Evolutionary conservation across 23 red algal genomes (phyloP), one percentile per base, ranked within the genome.

Genomic region (Gracilaria caudata): DNA sequence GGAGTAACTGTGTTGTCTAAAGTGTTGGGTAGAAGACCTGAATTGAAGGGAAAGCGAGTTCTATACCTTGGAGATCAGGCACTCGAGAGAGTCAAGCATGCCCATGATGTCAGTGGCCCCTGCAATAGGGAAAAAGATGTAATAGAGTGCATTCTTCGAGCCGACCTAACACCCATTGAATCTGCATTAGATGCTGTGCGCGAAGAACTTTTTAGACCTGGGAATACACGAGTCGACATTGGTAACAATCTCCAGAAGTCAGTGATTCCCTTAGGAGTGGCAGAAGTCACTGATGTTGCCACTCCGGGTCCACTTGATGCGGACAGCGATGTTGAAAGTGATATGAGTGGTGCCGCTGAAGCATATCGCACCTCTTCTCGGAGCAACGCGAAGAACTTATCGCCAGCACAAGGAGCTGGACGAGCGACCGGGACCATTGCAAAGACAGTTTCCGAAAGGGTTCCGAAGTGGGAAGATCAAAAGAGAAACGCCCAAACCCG

Each of bases 241-340:
- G 20, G 38, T 8, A 47, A 49, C 40, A 75, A 45, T 75, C 8
- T 26, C 3, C 70, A 49, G 7, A 75, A 49, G 37, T 47, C 70
- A 20, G 19, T 8, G 0, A 5, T 21, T 3, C 0, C 32, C 37
- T 41, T 37, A 13, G 65, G 45, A 32, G 82, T 43, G 23, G 82
- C 82, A 19, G 64, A 86, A 1, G 46, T 59, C 12, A 68, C 65
- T 32, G 82, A 86, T 86, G 82, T 86, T 14, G 82, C 82, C 17
- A 86, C 82, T 54, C 82, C 82, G 16, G 82, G 65, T 14, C 82
- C 65, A 30, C 64, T 86, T 3, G 82, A 86, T 59, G 47, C 47
- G 17, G 82, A 86, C 0, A 86, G 82, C 63, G 82, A 86, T 46
- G 82, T 14, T 14, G 82, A 86, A 71, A 71, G 39, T 12, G 61